phyloP scores from a whole-genome alignment of 129 eudicot species.

The Flaveria linearis region DNA sequence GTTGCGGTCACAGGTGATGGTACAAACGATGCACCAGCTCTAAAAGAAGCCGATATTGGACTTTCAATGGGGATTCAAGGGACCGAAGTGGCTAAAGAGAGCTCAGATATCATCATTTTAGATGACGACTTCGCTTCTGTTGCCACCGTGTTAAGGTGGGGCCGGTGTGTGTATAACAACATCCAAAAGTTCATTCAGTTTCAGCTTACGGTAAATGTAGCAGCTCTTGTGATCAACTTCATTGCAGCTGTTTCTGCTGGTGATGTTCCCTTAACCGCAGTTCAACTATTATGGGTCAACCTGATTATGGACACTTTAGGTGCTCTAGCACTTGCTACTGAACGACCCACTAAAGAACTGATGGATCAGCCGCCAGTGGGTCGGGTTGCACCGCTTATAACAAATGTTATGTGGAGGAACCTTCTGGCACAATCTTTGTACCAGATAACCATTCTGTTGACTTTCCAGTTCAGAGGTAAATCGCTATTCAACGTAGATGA shows the following conservation, averaged over 20 bases:
- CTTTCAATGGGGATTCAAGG: conserved; percentile 96
- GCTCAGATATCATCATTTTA: conserved; percentile 82
- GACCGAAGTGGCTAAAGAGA: conserved; percentile 83
- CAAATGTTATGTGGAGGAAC: conserved; percentile 93
- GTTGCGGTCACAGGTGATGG: conserved; percentile 92
- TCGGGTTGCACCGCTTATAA: conserved; percentile 70
- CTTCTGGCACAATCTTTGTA: conserved; percentile 63
- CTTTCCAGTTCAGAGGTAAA: conserved; percentile 63
- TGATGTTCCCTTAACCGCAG: conserved; percentile 75
- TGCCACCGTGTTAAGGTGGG: conserved; percentile 75
- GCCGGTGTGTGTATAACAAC: conserved; percentile 76
- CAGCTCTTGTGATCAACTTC: conserved; percentile 91
- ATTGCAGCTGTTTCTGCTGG: conserved; percentile 83
- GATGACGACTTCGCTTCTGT: conserved; percentile 81
- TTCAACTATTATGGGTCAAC: conserved; percentile 81
- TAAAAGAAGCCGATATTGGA: conserved; percentile 88
- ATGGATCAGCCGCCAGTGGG: conserved; percentile 80
- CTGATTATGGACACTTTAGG: conserved; percentile 87
- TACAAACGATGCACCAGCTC: conserved; percentile 86
- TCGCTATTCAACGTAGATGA: conserved; percentile 55
- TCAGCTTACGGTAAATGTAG: conserved; percentile 80
- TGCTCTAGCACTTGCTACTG: conserved; percentile 84
- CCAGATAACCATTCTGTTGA: conserved; percentile 62
- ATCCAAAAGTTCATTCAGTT: conserved; percentile 85
- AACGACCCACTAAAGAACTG: conserved; percentile 69